phyloP scores from a whole-genome alignment of 257 asterid species.

The Penstemon davidsonii region DNA sequence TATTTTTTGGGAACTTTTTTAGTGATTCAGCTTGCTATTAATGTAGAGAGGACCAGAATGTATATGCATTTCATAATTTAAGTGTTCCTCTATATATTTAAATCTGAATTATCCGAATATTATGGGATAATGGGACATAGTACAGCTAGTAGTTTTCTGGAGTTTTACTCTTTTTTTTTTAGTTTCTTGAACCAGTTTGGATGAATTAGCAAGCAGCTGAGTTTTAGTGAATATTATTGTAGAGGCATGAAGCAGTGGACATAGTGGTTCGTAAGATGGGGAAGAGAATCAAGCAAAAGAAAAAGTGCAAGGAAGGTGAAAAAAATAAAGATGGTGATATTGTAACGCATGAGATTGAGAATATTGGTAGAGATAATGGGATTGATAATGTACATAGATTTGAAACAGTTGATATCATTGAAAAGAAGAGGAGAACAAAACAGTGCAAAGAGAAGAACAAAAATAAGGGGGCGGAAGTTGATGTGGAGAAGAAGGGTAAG shows the following conservation, averaged over 20 bases:
- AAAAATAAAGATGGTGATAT: not conserved
- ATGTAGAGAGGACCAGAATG: too few species aligned
- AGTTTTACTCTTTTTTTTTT: not conserved
- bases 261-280: slow-evolving; percentile 15
- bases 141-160: too few species aligned
- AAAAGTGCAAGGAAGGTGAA: slow-evolving; percentile 17
- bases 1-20: too few species aligned
- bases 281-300: slow-evolving; percentile 11
- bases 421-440: slow-evolving; percentile 17
- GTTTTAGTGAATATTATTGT: not conserved
- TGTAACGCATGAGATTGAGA: slow-evolving; percentile 15
- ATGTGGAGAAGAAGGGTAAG: slow-evolving; percentile 19
- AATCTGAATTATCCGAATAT: too few species aligned
- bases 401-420: slow-evolving; percentile 27
- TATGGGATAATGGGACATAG: too few species aligned
- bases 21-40: too few species aligned
- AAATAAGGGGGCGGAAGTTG: slow-evolving; percentile 16
- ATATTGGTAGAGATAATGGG: not conserved
- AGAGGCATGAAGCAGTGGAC: slow-evolving; percentile 25
- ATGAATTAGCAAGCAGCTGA: not conserved
- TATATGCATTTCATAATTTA: too few species aligned
- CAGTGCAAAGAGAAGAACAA: slow-evolving; percentile 19
- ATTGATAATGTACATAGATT: slow-evolving; percentile 12
- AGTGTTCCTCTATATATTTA: too few species aligned
- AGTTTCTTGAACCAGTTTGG: not conserved